These are phyloP conservation scores for Aspergillus fumigatiaffinis DNA, from an alignment of 2,329 filamentous ascomycete species.

Conservation along the genomic window DNA sequence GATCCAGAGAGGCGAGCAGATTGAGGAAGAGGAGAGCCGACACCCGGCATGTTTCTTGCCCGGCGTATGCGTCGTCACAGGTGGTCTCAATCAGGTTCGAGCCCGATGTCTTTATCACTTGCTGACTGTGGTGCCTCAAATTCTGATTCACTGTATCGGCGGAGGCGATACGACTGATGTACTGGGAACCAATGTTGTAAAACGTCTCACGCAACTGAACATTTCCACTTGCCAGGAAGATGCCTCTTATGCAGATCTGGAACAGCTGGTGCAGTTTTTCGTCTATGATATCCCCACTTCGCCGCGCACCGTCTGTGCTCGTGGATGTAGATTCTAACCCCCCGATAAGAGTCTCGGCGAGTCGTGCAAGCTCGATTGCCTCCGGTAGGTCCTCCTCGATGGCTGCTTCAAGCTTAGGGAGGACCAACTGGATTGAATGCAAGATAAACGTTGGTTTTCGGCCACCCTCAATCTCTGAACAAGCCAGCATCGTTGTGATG, in stretches of 20 bases:
- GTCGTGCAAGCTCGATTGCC: conserved; percentile 69
- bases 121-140: conserved; percentile 51
- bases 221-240: conserved; percentile 68
- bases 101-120: conserved; percentile 74
- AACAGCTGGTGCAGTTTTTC: conserved; percentile 91
- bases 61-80: conserved; percentile 88
- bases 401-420: conserved; percentile 80
- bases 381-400: conserved; percentile 65
- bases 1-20: conserved; percentile 69
- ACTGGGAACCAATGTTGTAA: conserved; percentile 88
- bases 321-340: conserved; percentile 36
- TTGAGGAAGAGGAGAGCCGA: conserved; percentile 82
- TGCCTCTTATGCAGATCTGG: conserved; percentile 75
- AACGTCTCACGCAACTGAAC: conserved; percentile 74
- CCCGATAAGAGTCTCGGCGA: conserved; percentile 64
- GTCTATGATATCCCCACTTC: conserved; percentile 67
- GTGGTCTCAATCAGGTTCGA: conserved; percentile 78
- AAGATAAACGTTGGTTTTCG: conserved; percentile 74
- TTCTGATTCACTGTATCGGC: conserved; percentile 48
- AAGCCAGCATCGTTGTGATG: conserved; percentile 75
- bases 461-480: conserved; percentile 71
- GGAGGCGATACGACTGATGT: conserved; percentile 63
- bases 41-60: conserved; percentile 75
- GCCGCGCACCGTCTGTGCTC: conserved; percentile 39
- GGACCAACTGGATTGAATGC: conserved; percentile 78